Evolutionary conservation across 202 grass and related monocot species (phyloP).

Genomic region (Eragrostis tef): DNA sequence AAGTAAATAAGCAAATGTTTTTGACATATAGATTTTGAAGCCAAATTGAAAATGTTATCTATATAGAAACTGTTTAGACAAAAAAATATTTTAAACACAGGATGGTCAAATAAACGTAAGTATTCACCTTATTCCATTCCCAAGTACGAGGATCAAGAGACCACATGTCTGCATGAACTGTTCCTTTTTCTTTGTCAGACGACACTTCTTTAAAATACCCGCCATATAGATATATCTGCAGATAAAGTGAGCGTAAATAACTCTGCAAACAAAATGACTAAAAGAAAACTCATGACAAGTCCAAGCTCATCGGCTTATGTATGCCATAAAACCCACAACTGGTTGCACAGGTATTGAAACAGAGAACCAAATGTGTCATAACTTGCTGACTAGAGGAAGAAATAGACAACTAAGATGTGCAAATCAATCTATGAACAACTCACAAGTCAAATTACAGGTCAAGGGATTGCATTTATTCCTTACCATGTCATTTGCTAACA

Average conservation of each 20-base stretch:
- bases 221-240: slow-evolving; percentile 94
- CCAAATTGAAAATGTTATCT: slow-evolving; percentile 19
- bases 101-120: slow-evolving; percentile 43
- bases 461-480: slow-evolving; percentile 11
- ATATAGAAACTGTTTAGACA: not conserved
- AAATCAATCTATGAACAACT: slow-evolving; percentile 19
- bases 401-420: slow-evolving; percentile 7
- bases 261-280: slow-evolving; percentile 32
- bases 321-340: slow-evolving; percentile 5
- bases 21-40: slow-evolving; percentile 5
- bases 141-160: slow-evolving; percentile 94
- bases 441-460: not conserved
- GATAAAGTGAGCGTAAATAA: slow-evolving; percentile 5
- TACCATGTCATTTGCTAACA: not conserved
- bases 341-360: not conserved
- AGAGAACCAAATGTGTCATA: slow-evolving; percentile 18
- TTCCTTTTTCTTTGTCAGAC: slow-evolving; percentile 96
- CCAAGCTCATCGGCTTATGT: slow-evolving; percentile 16
- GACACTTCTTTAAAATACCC: slow-evolving; percentile 97
- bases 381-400: slow-evolving; percentile 18
- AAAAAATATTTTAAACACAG: not conserved
- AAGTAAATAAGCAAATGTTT: slow-evolving; percentile 48
- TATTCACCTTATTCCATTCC: slow-evolving; percentile 94
- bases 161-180: slow-evolving; percentile 96
- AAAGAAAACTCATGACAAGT: slow-evolving; percentile 26